phyloP scores from a whole-genome alignment of 371 early-diverging fungal species.

The Apophysomyces variabilis region DNA sequence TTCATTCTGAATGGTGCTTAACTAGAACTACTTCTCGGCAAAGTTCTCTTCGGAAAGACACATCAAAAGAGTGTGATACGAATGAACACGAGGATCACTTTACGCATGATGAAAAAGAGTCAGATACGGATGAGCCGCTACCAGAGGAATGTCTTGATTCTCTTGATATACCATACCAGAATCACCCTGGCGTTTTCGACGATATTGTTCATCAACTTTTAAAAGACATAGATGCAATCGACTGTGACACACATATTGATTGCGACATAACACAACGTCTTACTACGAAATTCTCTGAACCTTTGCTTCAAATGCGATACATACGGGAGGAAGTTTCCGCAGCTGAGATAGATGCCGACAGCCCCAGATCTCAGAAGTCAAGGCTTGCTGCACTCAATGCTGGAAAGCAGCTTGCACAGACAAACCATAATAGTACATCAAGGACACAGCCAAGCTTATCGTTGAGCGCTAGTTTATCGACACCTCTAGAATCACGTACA shows the following conservation, averaged over 20 bases:
- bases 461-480: not conserved
- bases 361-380: not conserved
- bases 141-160: not conserved
- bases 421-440: not conserved
- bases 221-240: not conserved
- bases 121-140: not conserved
- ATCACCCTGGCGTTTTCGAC: not conserved
- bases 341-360: not conserved
- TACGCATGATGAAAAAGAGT: not conserved
- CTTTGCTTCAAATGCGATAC: not conserved
- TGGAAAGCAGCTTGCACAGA: not conserved
- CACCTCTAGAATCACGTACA: constrained; percentile 3
- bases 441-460: not conserved
- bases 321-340: not conserved
- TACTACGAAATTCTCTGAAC: constrained; percentile 1
- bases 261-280: not conserved
- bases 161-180: not conserved
- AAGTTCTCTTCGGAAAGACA: not conserved
- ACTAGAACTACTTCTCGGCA: not conserved
- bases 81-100: not conserved
- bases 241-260: not conserved
- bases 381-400: not conserved
- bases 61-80: not conserved
- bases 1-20: constrained; percentile 12
- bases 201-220: constrained; percentile 3